Percentiles rank a stretch among this genome's conserved stretches.
These are phyloP conservation scores for Daedalea quercina DNA, from an alignment of 768 basidiomycete genomes.

Conservation along the genomic window DNA sequence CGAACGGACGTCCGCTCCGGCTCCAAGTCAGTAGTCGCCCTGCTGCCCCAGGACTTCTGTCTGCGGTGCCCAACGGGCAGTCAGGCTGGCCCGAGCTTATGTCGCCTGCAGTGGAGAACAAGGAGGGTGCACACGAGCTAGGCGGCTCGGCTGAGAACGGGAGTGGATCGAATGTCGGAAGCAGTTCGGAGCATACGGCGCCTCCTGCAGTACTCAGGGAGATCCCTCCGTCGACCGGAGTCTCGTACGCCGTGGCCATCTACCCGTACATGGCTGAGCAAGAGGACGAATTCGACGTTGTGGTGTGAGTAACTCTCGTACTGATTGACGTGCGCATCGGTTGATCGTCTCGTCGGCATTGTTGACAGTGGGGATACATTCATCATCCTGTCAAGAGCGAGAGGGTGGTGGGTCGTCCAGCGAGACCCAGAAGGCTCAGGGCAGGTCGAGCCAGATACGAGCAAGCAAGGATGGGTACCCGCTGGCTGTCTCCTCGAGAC, in stretches of 20 bases:
- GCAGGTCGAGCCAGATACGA: conserved; percentile 64
- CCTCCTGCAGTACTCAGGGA: conserved; percentile 19
- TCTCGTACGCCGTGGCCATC: conserved; percentile 95
- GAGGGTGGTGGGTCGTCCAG: conserved; percentile 99
- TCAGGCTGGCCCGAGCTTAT: conserved; percentile 72
- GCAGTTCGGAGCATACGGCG: conserved; percentile 23
- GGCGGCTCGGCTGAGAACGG: conserved; percentile 26
- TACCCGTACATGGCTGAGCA: conserved; percentile 99
- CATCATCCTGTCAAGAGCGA: conserved; percentile 86
- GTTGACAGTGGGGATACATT: conserved; percentile 78
- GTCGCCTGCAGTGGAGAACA: conserved; percentile 50
- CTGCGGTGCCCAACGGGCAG: conserved; percentile 51
- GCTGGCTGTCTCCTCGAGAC: conserved; percentile 95
- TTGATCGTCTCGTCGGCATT: too few species aligned
- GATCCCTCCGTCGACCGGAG: conserved; percentile 34
- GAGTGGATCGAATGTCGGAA: conserved; percentile 25
- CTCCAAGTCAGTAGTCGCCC: conserved; percentile 61
- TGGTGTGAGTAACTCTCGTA: conserved; percentile 58
- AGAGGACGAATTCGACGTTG: conserved; percentile 97
- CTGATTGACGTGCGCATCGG: conserved; percentile 6
- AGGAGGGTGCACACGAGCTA: conserved; percentile 36
- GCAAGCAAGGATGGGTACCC: conserved; percentile 94
- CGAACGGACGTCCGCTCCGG: conserved; percentile 49
- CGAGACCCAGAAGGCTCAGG: conserved; percentile 85
- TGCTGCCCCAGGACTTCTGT: conserved; percentile 44